Conservation (phyloP, 2,329 filamentous ascomycete species). For the Periconia macrospinosa region DNA sequence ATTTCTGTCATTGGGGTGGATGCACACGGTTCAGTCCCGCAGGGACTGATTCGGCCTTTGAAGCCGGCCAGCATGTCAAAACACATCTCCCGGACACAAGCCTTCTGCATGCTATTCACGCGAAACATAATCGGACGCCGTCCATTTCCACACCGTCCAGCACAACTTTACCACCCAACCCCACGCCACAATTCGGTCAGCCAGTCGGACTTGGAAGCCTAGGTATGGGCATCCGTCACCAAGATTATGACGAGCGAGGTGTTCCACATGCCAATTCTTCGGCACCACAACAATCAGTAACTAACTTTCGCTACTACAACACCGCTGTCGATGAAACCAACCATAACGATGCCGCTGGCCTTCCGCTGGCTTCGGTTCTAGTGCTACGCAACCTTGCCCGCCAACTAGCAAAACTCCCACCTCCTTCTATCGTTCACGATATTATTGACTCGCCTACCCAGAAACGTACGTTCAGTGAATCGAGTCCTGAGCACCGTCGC, state of each 20-base stretch:
- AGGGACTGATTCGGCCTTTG: conserved; percentile 41
- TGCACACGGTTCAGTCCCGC: conserved; percentile 60
- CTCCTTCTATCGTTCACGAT: conserved; percentile 24
- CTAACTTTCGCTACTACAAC: conserved; percentile 45
- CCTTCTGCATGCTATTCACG: conserved; percentile 41
- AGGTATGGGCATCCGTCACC: conserved; percentile 27
- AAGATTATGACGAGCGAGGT: conserved; percentile 23
- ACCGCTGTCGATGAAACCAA: conserved; percentile 52
- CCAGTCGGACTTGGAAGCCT: conserved; percentile 31
- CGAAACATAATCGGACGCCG: conserved; percentile 52
- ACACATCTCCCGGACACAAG: conserved; percentile 63
- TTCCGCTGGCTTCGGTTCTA: conserved; percentile 76
- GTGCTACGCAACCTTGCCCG: conserved; percentile 77
- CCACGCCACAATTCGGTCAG: conserved; percentile 33
- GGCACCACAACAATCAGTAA: conserved; percentile 19
- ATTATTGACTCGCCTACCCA: conserved; percentile 31
- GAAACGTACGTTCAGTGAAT: conserved; percentile 34
- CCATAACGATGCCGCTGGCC: conserved; percentile 69
- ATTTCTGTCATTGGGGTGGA: conserved; percentile 67
- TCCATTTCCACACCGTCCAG: conserved; percentile 32
- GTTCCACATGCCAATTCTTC: conserved; percentile 19
- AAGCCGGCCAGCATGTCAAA: conserved; percentile 67
- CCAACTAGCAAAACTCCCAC: conserved; percentile 43
- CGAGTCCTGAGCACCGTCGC: conserved; percentile 27
- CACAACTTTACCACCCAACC: conserved; percentile 26